phyloP scores from a whole-genome alignment of 208 protist species.

The Leishmania braziliensis region DNA sequence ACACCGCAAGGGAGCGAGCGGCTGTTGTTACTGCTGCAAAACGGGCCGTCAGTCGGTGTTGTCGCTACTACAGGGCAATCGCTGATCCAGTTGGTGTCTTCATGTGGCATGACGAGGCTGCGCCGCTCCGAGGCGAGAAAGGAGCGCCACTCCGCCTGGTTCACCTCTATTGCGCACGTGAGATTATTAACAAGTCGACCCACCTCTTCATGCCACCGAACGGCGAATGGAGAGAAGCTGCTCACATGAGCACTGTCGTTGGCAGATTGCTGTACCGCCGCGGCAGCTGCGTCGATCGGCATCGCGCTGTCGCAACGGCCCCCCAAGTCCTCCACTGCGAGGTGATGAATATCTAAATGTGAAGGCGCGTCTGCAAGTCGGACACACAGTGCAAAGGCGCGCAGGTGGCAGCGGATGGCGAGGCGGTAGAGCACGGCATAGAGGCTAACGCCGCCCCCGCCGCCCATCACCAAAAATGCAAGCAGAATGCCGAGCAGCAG shows the following conservation, averaged over 20 bases:
- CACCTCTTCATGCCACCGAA: slow-evolving; percentile 25
- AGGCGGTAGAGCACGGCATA: slow-evolving; percentile 19
- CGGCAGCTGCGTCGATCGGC: neutral
- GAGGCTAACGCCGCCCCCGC: slow-evolving; percentile 7
- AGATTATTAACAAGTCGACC: slow-evolving; percentile 3
- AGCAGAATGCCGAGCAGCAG: slow-evolving; percentile 19
- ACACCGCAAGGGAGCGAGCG: neutral
- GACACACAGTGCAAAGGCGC: slow-evolving; percentile 23
- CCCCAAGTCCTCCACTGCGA: neutral
- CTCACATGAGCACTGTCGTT: neutral
- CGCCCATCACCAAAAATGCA: slow-evolving; percentile 15
- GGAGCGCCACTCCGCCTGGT: slow-evolving; percentile 9
- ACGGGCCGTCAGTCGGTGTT: neutral
- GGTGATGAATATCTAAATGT: neutral
- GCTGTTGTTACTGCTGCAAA: neutral
- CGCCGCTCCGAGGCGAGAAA: slow-evolving; percentile 4
- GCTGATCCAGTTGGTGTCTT: neutral
- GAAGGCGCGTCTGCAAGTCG: neutral
- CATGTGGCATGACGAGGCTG: neutral
- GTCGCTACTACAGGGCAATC: neutral
- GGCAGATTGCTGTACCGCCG: neutral
- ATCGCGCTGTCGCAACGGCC: neutral
- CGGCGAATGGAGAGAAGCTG: neutral
- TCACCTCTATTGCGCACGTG: slow-evolving; percentile 8
- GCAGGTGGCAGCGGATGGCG: slow-evolving; percentile 17